Evolutionary conservation across 148 eudicot species (phyloP).

Genomic region (Spergularia bocconei): DNA sequence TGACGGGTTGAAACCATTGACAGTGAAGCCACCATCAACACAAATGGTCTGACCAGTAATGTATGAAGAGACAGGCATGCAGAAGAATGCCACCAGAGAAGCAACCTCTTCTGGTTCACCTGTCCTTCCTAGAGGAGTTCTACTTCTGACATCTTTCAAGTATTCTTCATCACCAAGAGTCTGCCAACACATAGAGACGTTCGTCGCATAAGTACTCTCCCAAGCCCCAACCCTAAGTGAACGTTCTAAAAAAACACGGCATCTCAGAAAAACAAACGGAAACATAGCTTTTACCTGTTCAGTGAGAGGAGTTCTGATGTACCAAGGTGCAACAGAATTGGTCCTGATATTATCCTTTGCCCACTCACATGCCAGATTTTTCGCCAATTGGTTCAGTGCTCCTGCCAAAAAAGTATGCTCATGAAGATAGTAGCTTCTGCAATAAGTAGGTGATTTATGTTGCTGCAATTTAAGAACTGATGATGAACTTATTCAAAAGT

Average conservation of each 20-base stretch:
- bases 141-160: conserved; percentile 29
- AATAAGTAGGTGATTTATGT: no score
- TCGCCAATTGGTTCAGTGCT: conserved; percentile 33
- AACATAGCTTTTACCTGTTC: conserved; percentile 29
- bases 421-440: no score
- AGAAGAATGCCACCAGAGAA: conserved; percentile 53
- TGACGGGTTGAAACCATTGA: conserved; percentile 24
- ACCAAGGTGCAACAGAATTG: conserved; percentile 62
- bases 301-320: conserved; percentile 44
- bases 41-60: conserved; percentile 59
- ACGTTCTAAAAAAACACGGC: no score
- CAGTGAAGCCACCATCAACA: conserved; percentile 54
- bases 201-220: no score
- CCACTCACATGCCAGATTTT: conserved; percentile 64
- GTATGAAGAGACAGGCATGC: conserved; percentile 59
- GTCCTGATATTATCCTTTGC: conserved; percentile 67
- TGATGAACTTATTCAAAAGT: not conserved
- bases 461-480: no score
- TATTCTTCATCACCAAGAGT: conserved; percentile 31
- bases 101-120: conserved; percentile 55
- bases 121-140: conserved; percentile 47
- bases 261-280: no score
- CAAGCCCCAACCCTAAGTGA: no score
- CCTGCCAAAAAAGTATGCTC: conserved; percentile 17
- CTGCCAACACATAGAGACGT: conserved; percentile 17